Base-by-base conservation (phyloP, 257 asterid genomes). In the Striga asiatica region DNA sequence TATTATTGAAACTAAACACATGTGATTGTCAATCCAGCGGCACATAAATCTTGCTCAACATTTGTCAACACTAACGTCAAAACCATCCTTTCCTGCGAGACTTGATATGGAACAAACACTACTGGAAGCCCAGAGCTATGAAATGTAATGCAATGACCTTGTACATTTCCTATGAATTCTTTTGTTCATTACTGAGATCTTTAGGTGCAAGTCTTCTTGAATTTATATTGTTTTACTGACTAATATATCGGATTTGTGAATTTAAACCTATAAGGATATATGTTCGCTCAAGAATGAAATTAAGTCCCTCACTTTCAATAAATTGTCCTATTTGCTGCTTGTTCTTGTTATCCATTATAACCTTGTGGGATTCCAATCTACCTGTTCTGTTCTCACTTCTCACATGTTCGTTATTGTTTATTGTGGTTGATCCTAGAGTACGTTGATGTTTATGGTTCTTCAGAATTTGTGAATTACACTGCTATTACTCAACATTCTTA, bases 11-110 rank as follows among this genome's bases (percentile, higher is more conserved):
- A 21, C 77, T 76, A 53, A 74, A 8, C 55, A 58, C 22, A 1
- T 55, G 28, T 50, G 52, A 25, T 58, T 74, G 58, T 76, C 62
- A 34, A 71, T 71, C 53, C 88, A 92, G 98, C 84, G 98, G 76
- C 97, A 88, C 84, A 82, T 88, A 47, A 81, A 88, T 81, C 97
- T 92, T 74, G 97, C 95, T 58, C 95, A 88, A 73, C 95, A 92
- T 71, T 78, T 92, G 81, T 66, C 92, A 60, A 74, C 84, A 17
- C 75, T 80, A 70, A 88, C 98, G 50, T 80, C 98, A 50, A 84
- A 84, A 75, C 83, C 94, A 21, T 75, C 84, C 50, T 92, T 92
- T 73, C 93, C 70, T 51, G 89, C 75, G 69, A 82, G 74, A 62
- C 98, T 92, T 62, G 93, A 92, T 73, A 88, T 92, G 91, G 97